Evolutionary conservation across 208 protist species (phyloP).

Genomic region (Porcisia deanei): DNA sequence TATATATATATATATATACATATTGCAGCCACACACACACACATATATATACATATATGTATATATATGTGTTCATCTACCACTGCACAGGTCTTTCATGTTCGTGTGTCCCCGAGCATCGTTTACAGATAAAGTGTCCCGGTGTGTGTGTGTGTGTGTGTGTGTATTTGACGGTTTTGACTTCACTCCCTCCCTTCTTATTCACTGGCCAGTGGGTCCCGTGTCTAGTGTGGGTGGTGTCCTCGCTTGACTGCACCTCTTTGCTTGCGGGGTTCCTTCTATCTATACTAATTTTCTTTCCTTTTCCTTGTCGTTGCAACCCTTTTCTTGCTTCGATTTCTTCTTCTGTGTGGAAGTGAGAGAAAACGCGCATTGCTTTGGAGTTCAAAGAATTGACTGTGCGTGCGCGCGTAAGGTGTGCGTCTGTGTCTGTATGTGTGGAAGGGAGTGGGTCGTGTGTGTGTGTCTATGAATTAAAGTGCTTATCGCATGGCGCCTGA

Average conservation of each 20-base stretch:
- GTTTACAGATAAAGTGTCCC: background rate
- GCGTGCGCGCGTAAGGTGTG: background rate
- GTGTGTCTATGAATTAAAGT: background rate
- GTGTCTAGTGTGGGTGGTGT: background rate
- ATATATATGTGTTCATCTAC: too few species aligned
- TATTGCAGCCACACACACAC: too few species aligned
- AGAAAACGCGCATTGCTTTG: background rate
- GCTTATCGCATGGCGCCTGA: background rate
- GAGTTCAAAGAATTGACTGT: too few species aligned
- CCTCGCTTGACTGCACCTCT: background rate
- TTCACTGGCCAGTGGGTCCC: background rate
- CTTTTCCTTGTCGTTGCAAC: too few species aligned
- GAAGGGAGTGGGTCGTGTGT: background rate
- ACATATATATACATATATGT: too few species aligned
- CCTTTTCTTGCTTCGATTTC: constrained; percentile 5
- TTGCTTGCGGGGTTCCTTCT: background rate
- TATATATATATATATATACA: too few species aligned
- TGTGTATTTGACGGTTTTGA: background rate
- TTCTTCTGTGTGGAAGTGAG: background rate
- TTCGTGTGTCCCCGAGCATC: background rate
- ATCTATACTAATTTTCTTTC: background rate
- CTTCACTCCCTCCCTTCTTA: background rate
- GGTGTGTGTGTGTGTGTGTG: background rate
- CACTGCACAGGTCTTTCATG: background rate
- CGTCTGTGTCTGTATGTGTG: background rate